These are phyloP conservation scores for Penicillium canariense DNA, from an alignment of 495 filamentous ascomycete species.

Conservation along the genomic window DNA sequence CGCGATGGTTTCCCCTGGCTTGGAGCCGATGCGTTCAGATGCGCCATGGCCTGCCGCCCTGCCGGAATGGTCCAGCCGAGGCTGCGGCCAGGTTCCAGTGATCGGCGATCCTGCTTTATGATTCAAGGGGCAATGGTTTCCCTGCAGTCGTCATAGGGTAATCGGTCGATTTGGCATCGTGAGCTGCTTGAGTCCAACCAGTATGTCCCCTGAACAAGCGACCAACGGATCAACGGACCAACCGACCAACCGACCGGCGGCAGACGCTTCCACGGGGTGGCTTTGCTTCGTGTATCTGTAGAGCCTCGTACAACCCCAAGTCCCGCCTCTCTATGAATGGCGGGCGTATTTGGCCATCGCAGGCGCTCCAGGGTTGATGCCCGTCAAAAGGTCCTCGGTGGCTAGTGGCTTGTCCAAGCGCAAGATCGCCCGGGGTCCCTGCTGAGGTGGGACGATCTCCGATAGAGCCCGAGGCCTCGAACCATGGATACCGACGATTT, in stretches of 20 bases:
- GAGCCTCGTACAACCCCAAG: neutral
- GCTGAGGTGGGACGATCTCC: slow-evolving; percentile 15
- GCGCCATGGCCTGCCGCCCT: neutral
- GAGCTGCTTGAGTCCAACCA: neutral
- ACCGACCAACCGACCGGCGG: neutral
- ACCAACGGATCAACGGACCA: neutral
- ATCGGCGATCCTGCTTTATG: slow-evolving; percentile 7
- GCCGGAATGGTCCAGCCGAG: slow-evolving; percentile 1
- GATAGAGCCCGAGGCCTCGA: slow-evolving; percentile 7
- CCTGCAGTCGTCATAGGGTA: neutral
- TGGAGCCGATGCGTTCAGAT: slow-evolving; percentile 15
- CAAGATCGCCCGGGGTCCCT: slow-evolving; percentile 4
- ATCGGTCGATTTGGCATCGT: slow-evolving; percentile 8
- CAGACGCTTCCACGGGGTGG: neutral
- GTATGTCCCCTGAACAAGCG: neutral
- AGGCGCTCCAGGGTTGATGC: slow-evolving; percentile 1
- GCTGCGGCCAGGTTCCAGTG: slow-evolving; percentile 1
- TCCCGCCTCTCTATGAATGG: neutral
- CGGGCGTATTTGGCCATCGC: neutral
- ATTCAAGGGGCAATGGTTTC: slow-evolving; percentile 3
- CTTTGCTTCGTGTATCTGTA: neutral
- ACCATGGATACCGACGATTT: slow-evolving; percentile 4
- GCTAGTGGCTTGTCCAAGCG: slow-evolving; percentile 7
- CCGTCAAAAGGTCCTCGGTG: slow-evolving; percentile 1
- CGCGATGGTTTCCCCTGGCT: neutral